phyloP scores from a whole-genome alignment of 2,329 filamentous ascomycete species.

The Nothopassalora personata region DNA sequence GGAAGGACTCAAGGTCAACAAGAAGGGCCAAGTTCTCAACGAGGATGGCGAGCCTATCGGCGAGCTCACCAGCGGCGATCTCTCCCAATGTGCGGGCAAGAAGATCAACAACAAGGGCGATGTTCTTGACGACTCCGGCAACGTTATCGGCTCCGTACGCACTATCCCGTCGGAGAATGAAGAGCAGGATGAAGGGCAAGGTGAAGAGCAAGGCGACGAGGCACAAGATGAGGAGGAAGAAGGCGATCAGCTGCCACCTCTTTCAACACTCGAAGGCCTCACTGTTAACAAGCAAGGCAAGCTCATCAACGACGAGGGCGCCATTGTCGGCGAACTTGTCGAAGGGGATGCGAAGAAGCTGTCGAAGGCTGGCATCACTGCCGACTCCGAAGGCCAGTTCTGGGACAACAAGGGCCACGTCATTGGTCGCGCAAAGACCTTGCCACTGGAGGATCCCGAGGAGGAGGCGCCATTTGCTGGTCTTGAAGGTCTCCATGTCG shows the following conservation, averaged over 20 bases:
- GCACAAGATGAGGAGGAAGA: conserved; percentile 31
- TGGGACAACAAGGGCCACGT: conserved; percentile 51
- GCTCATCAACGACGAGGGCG: conserved; percentile 43
- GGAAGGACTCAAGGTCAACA: conserved; percentile 54
- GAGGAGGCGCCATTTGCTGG: conserved; percentile 48
- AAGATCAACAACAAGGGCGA: conserved; percentile 60
- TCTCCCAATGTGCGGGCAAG: conserved; percentile 58
- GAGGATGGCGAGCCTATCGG: conserved; percentile 51
- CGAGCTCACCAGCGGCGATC: conserved; percentile 52
- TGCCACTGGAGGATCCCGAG: conserved; percentile 43
- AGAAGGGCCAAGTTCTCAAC: conserved; percentile 51
- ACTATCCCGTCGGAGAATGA: conserved; percentile 40
- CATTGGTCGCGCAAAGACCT: conserved; percentile 47
- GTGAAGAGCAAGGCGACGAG: conserved; percentile 33
- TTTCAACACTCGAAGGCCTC: conserved; percentile 47
- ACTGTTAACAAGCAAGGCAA: conserved; percentile 49
- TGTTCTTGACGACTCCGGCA: conserved; percentile 56
- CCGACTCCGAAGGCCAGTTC: conserved; percentile 47
- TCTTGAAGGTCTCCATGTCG: conserved; percentile 46
- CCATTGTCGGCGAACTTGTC: conserved; percentile 45
- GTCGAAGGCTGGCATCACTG: conserved; percentile 43
- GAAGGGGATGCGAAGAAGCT: conserved; percentile 51
- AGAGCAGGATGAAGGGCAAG: conserved; percentile 28
- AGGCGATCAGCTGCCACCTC: conserved; percentile 39
- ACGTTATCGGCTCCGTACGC: conserved; percentile 55